Base-by-base conservation (phyloP, 371 early-diverging fungal species). In the Mucor velutinosus region DNA sequence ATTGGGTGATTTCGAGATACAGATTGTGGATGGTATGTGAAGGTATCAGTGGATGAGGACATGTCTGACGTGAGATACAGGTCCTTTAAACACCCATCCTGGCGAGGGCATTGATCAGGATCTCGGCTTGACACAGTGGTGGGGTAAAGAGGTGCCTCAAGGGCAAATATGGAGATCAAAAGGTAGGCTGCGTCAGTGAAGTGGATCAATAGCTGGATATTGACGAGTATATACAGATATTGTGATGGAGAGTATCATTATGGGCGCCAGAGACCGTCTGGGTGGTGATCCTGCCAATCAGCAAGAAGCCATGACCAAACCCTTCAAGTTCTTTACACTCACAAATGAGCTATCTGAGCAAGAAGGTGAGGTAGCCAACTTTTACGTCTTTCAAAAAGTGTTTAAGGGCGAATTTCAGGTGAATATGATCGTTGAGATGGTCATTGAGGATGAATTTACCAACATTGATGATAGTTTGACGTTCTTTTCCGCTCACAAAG, bases 1-100 rank as follows among this genome's bases (percentile, higher is more conserved):
- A 27, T 73, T 91, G 23, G 92, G 91, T 8, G 82, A 86, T 37
- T 93, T 93, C 75, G 75, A 78, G 35, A 78, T 90, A 27, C 80
- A 84, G 55, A 80, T 91, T 60, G 70, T 81, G 8, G 89, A 88
- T 58, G 86, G 89, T 77, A 76, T 45, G 37, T 91, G 23, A 91
- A 90, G 7, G 81, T 85, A 35, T 91, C 90, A 75, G 75, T 77
- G 35, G 76, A 88, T 29, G 78, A 84, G 58, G 79, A 90, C 60
- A 69, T 81, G 12, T 88, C 87, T 58, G 86, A 88, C 76, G 74
- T 11, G 45, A 35, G 19, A 32, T 15, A 45, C 29, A 80, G 77
- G 76, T 11, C 74, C 77, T 19, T 66, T 74, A 32, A 81, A 81
- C 37, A 58, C 62, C 10, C 35, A 66, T 41, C 80, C 79, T 23